A percentile compares a stretch with the other conserved stretches of the same genome.
Conservation (phyloP, 208 protist species). For the Wallacemonas collosoma region DNA sequence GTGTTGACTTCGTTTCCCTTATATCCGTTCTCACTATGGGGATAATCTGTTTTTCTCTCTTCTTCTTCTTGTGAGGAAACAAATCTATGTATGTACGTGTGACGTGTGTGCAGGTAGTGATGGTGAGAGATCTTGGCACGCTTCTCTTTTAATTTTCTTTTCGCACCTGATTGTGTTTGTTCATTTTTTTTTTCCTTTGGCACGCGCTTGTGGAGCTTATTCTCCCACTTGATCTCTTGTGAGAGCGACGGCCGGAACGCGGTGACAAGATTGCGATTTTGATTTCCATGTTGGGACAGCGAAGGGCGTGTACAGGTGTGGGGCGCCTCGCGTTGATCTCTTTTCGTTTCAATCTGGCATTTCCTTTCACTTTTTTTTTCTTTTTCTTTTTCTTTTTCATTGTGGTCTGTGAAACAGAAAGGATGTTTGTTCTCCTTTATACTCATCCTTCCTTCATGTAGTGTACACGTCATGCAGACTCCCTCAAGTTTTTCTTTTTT, state of each 20-base stretch:
- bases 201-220: background rate
- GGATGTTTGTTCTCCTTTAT: conserved; percentile 1
- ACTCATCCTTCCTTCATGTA: background rate
- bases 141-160: background rate
- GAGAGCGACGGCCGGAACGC: too few relatives aligned
- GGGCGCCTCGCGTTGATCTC: background rate
- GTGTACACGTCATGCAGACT: background rate
- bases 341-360: background rate
- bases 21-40: too few relatives aligned
- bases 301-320: background rate
- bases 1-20: too few relatives aligned
- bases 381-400: conserved; percentile 21
- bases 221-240: too few relatives aligned
- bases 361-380: conserved; percentile 14
- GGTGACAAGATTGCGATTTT: too few relatives aligned
- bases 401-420: background rate
- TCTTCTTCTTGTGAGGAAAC: too few relatives aligned
- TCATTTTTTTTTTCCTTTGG: conserved; percentile 13
- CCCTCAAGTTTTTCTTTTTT: conserved; percentile 5
- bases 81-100: too few relatives aligned
- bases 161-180: background rate
- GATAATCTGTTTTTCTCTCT: too few relatives aligned
- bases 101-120: too few relatives aligned
- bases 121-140: background rate
- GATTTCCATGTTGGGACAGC: too few relatives aligned